Base-by-base conservation (phyloP, 2,329 filamentous ascomycete genomes). In the Myriosclerotinia duriaeana region DNA sequence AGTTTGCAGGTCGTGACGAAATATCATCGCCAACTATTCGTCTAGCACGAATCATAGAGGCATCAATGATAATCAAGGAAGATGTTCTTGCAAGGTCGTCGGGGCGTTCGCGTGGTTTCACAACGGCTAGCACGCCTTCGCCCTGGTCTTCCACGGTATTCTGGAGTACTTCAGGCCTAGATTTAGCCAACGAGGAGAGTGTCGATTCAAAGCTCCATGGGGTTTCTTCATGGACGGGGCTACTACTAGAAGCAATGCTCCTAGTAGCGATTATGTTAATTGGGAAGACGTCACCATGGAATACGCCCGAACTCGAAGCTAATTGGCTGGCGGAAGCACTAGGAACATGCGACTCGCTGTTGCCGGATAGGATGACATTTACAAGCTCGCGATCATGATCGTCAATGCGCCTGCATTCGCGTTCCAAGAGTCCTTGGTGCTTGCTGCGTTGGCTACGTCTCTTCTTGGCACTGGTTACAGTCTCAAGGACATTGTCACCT, bases 161-260 rank as follows among this genome's bases (percentile, higher is more conserved):
- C n/a, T 36, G 26, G 7, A 34, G 12, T 22, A 48, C 26, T 48
- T 60, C 42, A 11, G 20, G 42, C 6, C 56, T 36, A 48, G 42
- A 48, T 22, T 15, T 48, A 48, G 42, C 14, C 20, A 38, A 60
- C 22, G 56, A 60, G 22, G 56, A 48, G 12, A 60, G 11, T 4
- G 42, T 38, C 3, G 56, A 48, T 48, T 48, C 42, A 48, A 48
- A 38, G 42, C 42, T 60, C 56, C 56, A 60, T 36, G 56, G 20
- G 2, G 12, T 38, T 48, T 60, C 42, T 60, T 48, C 42, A 48
- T 15, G 56, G 5, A 48, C 30, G 12, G 56, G 56, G 4, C 14
- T 48, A 48, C 20, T 22, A 48, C 42, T 48, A 38, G 42, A 60
- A 48, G 12, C 30, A 6, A 48, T 36, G 56, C 56, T 36, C n/a